A percentile compares a stretch with the other conserved stretches of the same genome.
Conservation (phyloP, 2,329 filamentous ascomycete species). For the Ophiostoma sp. region DNA sequence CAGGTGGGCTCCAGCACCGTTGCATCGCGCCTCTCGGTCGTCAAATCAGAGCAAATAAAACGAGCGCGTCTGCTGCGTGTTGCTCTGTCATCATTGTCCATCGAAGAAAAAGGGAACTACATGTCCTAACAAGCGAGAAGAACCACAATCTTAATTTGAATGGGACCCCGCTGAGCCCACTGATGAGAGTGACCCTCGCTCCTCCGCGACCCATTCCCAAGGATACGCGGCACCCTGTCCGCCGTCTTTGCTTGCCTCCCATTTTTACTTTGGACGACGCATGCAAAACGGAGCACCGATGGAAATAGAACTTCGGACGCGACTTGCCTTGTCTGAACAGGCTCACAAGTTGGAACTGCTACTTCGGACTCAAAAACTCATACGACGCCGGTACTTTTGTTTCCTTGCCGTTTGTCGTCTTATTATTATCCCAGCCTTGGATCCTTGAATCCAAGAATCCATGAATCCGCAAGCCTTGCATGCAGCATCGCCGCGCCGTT, state of each 20-base stretch:
- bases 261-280: neutral
- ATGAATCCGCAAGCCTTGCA: neutral
- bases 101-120: neutral
- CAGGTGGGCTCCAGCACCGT: neutral
- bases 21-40: neutral
- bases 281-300: neutral
- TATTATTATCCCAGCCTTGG: neutral
- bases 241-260: neutral
- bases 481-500: neutral
- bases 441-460: neutral
- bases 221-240: neutral
- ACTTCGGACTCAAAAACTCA: neutral
- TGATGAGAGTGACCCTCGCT: neutral
- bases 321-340: neutral
- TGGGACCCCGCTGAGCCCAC: neutral
- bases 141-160: slow-evolving; percentile 11
- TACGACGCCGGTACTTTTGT: neutral
- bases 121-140: neutral
- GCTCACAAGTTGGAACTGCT: neutral
- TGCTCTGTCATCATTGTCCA: neutral
- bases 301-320: neutral
- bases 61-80: neutral
- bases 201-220: neutral
- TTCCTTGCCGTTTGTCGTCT: neutral
- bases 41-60: neutral